Conservation (phyloP, 306 rosid genomes). For the Lathyrus aphaca region DNA sequence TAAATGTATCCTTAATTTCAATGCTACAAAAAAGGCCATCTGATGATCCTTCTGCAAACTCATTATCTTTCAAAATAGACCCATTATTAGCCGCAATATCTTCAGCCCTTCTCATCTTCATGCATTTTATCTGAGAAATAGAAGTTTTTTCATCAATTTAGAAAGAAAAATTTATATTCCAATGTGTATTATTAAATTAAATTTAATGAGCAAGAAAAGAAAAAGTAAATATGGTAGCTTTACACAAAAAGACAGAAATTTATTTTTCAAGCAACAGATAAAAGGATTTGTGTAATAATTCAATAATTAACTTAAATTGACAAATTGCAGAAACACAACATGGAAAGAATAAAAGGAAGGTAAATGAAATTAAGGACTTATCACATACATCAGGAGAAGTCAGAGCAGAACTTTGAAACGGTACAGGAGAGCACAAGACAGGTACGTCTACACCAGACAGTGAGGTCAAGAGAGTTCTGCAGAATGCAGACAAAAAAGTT, state of each 20-base stretch:
- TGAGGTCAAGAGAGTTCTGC: constrained; percentile 73
- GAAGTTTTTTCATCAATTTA: neutral
- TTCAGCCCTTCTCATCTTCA: constrained; percentile 73
- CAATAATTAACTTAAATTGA: constrained; percentile 26
- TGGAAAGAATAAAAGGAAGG: constrained; percentile 20
- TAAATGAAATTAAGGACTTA: constrained; percentile 8
- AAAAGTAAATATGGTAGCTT: constrained; percentile 23
- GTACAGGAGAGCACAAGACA: constrained; percentile 75
- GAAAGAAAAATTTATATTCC: constrained; percentile 9
- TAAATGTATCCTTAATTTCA: constrained; percentile 76
- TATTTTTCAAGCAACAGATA: neutral
- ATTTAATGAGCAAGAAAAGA: constrained; percentile 14
- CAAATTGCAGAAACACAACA: constrained; percentile 24
- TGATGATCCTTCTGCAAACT: constrained; percentile 41
- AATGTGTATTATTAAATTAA: constrained; percentile 22
- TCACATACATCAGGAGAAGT: constrained; percentile 79
- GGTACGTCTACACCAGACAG: constrained; percentile 84
- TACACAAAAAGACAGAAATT: constrained; percentile 17
- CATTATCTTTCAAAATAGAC: constrained; percentile 52
- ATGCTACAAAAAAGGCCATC: constrained; percentile 61
- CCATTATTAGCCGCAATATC: constrained; percentile 52
- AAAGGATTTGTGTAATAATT: constrained; percentile 21
- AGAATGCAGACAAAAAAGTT: constrained; percentile 40
- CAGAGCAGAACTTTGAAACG: constrained; percentile 80
- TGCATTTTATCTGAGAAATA: constrained; percentile 67